Base-by-base conservation (phyloP, 2,329 filamentous ascomycete species). In the Cordyceps cateniannulata region DNA sequence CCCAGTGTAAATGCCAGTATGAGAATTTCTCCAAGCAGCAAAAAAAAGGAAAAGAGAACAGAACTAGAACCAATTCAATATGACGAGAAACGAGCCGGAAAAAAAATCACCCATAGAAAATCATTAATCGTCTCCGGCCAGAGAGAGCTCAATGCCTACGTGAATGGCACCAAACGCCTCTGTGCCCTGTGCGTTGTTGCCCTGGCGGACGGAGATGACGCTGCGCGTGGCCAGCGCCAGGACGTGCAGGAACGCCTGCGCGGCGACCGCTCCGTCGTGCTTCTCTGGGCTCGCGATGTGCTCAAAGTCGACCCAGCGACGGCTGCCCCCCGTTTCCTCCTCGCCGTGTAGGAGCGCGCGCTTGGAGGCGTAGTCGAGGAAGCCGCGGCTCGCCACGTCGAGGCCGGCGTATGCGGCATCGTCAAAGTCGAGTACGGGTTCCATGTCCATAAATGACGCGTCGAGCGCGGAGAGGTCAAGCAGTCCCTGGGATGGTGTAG, bases 221-320 rank as follows among this genome's bases (percentile, higher is more conserved):
- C 81, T 81, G 72, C 86, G 90, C 2, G 85, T 91, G 6, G 84
- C 86, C 48, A 95, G 79, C 12, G 82, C 79, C 16, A 96, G 80
- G 2, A 90, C 79, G 70, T 95, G 89, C 74, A 89, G 84, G 69
- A 91, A 88, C 0, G 86, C 90, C 70, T 92, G 89, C 2, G 89
- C 86, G 9, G 88, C 89, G 14, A 91, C 85, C 32, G 83, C 76
- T 40, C 77, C 80, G 32, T 82, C 84, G 47, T 76, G 75, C 51
- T 77, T 73, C 10, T 69, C 69, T 0, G 85, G 81, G n/a, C 83
- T 79, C 49, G 95, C 83, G 10, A 96, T 74, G 53, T 85, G 76
- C 50, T 87, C 84, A 68, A 97, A 96, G 0, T 80, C 75, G 47
- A 95, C 76, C 73, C 79, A 84, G 18, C 69, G 72, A 12, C 73